phyloP scores from a whole-genome alignment of 2,329 filamentous ascomycete genomes.

The Colletotrichum chrysophilum region DNA sequence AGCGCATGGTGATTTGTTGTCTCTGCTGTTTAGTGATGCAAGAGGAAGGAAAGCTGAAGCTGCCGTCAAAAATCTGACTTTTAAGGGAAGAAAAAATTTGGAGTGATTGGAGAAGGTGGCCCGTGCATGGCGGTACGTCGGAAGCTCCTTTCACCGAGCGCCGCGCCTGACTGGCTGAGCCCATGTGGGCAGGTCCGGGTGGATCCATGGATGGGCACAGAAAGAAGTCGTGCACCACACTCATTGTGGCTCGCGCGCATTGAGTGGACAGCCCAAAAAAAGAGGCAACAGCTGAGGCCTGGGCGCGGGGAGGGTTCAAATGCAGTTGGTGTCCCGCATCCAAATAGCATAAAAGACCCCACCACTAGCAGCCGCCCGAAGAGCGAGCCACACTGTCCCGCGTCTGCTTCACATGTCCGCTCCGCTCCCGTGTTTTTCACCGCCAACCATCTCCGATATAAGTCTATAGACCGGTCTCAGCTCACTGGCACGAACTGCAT shows the following conservation, averaged over 20 bases:
- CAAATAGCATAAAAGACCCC: slow-evolving; percentile 19
- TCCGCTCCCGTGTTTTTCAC: not conserved
- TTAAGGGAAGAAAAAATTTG: slow-evolving; percentile 11
- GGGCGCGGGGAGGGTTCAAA: slow-evolving; percentile 7
- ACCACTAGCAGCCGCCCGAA: not conserved
- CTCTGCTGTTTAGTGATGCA: slow-evolving; percentile 13
- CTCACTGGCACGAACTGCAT: not conserved
- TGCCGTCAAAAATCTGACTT: not conserved
- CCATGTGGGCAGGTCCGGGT: not conserved
- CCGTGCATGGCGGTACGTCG: slow-evolving; percentile 10
- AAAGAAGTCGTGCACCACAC: not conserved
- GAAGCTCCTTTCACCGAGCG: slow-evolving; percentile 13
- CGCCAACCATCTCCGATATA: slow-evolving; percentile 1
- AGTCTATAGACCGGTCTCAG: not conserved
- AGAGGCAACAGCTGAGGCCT: not conserved
- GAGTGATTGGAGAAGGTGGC: slow-evolving; percentile 18
- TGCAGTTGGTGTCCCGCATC: slow-evolving; percentile 15
- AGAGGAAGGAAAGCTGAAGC: not conserved
- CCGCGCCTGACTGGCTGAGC: not conserved
- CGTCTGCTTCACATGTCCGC: slow-evolving; percentile 6
- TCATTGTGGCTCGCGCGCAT: not conserved
- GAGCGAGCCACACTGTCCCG: slow-evolving; percentile 1
- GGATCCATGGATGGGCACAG: not conserved
- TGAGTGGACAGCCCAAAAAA: not conserved
- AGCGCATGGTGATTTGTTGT: not conserved